These are phyloP conservation scores for Neocucurbitaria cava DNA, from an alignment of 2,329 filamentous ascomycete genomes.

Conservation along the genomic window DNA sequence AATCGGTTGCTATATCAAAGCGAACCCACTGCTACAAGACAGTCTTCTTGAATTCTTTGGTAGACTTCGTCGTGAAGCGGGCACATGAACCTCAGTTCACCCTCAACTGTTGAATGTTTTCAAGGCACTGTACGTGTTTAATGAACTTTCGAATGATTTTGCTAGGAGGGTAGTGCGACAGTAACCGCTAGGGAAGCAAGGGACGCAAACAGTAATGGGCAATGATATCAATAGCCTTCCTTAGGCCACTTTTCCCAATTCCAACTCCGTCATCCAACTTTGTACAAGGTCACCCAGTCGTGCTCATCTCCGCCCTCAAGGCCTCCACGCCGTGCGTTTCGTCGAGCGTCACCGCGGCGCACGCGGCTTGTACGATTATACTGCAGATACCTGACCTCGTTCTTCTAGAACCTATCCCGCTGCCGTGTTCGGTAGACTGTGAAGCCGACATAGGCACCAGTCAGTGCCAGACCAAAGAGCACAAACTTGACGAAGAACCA, in stretches of 20 bases:
- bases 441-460: conserved; percentile 82
- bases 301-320: conserved; percentile 10
- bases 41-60: conserved; percentile 7
- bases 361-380: not conserved
- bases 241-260: conserved; percentile 8
- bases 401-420: conserved; percentile 54
- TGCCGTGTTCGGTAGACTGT: conserved; percentile 77
- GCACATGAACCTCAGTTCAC: conserved; percentile 1
- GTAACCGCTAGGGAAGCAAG: conserved; percentile 10
- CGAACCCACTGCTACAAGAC: not conserved
- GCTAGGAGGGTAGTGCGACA: conserved; percentile 14
- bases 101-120: not conserved
- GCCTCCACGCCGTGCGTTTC: conserved; percentile 5
- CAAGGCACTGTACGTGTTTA: not conserved
- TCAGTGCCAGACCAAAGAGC: conserved; percentile 72
- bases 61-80: conserved; percentile 11
- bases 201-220: conserved; percentile 12
- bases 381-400: conserved; percentile 5
- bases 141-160: conserved; percentile 1
- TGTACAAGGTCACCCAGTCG: conserved; percentile 25
- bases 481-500: conserved; percentile 85
- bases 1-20: conserved; percentile 33
- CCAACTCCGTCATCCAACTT: conserved; percentile 20
- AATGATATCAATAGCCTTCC: conserved; percentile 25
- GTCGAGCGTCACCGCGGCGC: not conserved